Evolutionary conservation across 73 alveolate species (phyloP).

Genomic region (Paramecium pentaurelia): DNA sequence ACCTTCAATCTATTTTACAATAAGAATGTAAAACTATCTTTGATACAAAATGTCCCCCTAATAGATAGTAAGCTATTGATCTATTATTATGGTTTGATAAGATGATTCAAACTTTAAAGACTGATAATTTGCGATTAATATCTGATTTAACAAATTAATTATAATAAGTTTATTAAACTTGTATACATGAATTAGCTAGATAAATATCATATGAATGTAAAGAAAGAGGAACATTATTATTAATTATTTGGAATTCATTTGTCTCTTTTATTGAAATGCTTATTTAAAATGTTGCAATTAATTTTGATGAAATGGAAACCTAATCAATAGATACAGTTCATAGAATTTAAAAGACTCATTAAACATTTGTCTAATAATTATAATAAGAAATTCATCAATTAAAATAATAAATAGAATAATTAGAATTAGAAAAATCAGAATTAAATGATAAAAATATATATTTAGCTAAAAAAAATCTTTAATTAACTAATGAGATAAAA

Average conservation of each 20-base stretch:
- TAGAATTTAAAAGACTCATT: neutral
- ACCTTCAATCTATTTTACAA: neutral
- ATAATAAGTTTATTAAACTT: constrained; percentile 9
- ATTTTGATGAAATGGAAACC: constrained; percentile 3
- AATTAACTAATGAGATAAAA: neutral
- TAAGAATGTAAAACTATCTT: neutral
- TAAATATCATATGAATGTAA: neutral
- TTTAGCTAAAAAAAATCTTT: neutral
- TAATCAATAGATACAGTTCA: neutral
- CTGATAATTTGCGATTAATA: neutral
- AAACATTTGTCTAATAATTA: neutral
- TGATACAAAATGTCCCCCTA: neutral
- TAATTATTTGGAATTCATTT: constrained; percentile 14
- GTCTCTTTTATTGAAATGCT: neutral
- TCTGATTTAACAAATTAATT: neutral
- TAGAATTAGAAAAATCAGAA: neutral
- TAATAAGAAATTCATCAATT: neutral
- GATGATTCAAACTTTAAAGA: neutral
- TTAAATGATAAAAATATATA: neutral
- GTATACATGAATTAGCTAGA: constrained; percentile 14
- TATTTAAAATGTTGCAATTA: neutral
- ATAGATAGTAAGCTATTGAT: neutral
- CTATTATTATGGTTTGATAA: neutral
- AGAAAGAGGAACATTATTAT: constrained; percentile 30
- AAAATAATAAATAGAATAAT: neutral